phyloP scores from a whole-genome alignment of 768 basidiomycete genomes.

The Galerina marginata region DNA sequence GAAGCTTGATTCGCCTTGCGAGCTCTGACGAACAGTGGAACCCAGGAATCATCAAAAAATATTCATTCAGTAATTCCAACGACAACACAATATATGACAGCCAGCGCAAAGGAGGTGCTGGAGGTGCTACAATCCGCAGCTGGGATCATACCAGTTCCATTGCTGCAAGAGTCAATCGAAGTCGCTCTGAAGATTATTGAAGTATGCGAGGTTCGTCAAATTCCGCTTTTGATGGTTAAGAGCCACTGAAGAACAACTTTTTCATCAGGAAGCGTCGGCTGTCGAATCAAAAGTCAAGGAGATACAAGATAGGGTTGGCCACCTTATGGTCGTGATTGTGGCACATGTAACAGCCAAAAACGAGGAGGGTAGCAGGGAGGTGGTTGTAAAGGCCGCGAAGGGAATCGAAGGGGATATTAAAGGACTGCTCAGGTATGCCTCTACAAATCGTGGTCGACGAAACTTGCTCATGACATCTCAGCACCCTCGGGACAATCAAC shows the following conservation, averaged over 20 bases:
- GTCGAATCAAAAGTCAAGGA: constrained; percentile 10
- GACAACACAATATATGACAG: not conserved
- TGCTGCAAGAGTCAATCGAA: constrained; percentile 7
- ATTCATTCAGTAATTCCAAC: not conserved
- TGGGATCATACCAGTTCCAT: constrained; percentile 1
- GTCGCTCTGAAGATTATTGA: constrained; percentile 10
- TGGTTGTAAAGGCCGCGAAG: not conserved
- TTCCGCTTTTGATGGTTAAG: not conserved
- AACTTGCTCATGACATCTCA: not conserved
- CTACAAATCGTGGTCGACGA: not conserved
- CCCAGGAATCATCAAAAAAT: not conserved
- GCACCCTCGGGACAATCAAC: constrained; percentile 8
- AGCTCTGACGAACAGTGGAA: too few species aligned
- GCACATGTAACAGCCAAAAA: constrained; percentile 3
- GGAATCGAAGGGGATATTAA: constrained; percentile 5
- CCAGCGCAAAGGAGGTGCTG: constrained; percentile 5
- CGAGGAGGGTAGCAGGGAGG: constrained; percentile 4
- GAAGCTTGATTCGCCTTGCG: too few species aligned
- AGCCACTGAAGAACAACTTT: not conserved
- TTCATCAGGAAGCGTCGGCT: constrained; percentile 3
- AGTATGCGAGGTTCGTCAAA: constrained; percentile 4
- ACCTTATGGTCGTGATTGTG: constrained; percentile 10
- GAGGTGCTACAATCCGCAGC: not conserved
- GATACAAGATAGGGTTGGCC: constrained; percentile 8
- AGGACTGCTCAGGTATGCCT: not conserved